Base-by-base conservation (phyloP, 1,284 basidiomycete species). In the Melampsora americana region DNA sequence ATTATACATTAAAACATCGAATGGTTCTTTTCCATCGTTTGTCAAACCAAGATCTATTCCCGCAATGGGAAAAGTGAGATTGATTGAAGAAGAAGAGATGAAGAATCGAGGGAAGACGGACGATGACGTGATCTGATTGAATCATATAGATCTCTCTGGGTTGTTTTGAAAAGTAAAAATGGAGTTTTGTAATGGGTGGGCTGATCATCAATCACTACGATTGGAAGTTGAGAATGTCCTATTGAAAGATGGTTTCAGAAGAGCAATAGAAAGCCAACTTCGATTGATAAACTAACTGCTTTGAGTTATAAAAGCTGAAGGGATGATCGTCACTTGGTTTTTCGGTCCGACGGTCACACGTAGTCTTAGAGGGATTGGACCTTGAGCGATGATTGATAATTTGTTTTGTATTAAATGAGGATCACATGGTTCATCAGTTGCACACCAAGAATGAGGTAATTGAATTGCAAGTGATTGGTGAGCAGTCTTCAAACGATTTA, bases 1-100 rank as follows among this genome's bases (percentile, higher is more conserved):
- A 28, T 72, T 72, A 32, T 32, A 72, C 69, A 72, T 50, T 46
- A 72, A 72, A 12, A 72, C 69, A 65, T 72, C 69, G 23, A 72
- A 72, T 72, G 64, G 4, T 0, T 72, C 56, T 70, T n/a, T 20
- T 46, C 23, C 30, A 28, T 46, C 30, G 42, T 44, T 44, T 14
- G 12, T 3, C 42, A 26, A 59, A 59, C 59, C 35, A 16, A 70
- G 46, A 70, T 61, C 46, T 70, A 7, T 53, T 39, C 20, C 39
- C 48, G 42, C 3, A n/a, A 23, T n/a, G 11, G n/a, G n/a, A 59
- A 59, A 7, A 59, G 14, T 42, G 20, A 28, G 39, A 70, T 44
- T 18, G 35, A 60, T 32, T 23, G 18, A 60, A n/a, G 5, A 62
- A 60, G 12, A 28, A 30, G 12, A 16, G 16, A 23, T 12, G 11